These are phyloP conservation scores for Russula sp. DNA, from an alignment of 768 basidiomycete species.

Conservation along the genomic window DNA sequence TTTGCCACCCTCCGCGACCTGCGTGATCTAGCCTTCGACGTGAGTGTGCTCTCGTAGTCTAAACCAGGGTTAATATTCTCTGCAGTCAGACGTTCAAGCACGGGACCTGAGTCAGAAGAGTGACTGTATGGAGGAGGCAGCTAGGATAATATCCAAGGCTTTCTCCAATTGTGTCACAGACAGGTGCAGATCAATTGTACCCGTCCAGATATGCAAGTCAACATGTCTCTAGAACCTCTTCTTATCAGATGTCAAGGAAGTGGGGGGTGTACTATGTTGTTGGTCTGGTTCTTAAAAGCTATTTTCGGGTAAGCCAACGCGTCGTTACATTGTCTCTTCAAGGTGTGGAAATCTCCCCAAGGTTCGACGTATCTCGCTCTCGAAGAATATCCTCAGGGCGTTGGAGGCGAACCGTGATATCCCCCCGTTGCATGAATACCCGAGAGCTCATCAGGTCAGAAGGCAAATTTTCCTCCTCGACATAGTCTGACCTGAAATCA, in stretches of 20 bases:
- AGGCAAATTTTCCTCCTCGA: slow-evolving; percentile 27
- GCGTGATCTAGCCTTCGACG: slow-evolving; percentile 82
- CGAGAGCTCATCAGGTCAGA: slow-evolving; percentile 80
- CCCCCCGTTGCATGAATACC: slow-evolving; percentile 71
- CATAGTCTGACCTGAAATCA: slow-evolving; percentile 37
- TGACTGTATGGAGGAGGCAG: slow-evolving; percentile 82
- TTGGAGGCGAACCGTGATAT: slow-evolving; percentile 83
- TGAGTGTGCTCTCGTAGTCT: slow-evolving; percentile 36
- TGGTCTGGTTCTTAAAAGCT: slow-evolving; percentile 85
- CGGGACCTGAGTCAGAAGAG: slow-evolving; percentile 50
- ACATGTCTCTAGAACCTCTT: slow-evolving; percentile 52
- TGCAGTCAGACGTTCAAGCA: slow-evolving; percentile 31
- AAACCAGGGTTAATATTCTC: background rate
- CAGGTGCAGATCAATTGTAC: slow-evolving; percentile 42
- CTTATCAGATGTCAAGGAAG: slow-evolving; percentile 70
- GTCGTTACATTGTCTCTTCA: background rate
- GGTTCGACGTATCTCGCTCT: slow-evolving; percentile 88
- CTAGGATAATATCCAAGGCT: slow-evolving; percentile 81
- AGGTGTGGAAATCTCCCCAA: slow-evolving; percentile 35
- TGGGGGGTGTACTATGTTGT: slow-evolving; percentile 95
- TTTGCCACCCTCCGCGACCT: slow-evolving; percentile 81
- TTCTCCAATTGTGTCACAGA: slow-evolving; percentile 90
- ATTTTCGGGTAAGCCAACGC: slow-evolving; percentile 71
- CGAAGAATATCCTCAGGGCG: slow-evolving; percentile 89
- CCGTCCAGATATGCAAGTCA: background rate